Evolutionary conservation across 2,329 filamentous ascomycete species (phyloP).

Genomic region (Talaromyces sp.): DNA sequence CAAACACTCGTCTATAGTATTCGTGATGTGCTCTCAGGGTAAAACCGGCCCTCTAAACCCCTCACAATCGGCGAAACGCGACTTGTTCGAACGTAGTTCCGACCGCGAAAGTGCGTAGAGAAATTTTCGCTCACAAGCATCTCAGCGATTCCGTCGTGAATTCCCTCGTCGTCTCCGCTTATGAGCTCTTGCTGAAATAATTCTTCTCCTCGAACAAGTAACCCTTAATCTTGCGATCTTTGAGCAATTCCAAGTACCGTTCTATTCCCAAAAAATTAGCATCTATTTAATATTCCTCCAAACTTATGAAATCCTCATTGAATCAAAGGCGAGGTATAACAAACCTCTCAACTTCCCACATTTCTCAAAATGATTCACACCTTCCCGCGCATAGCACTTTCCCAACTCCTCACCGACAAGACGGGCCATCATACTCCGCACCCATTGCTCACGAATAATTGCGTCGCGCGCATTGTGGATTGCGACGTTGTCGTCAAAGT

Average conservation of each 20-base stretch:
- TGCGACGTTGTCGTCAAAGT: conserved; percentile 63
- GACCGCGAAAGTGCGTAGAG: background rate
- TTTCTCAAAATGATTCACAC: conserved; percentile 66
- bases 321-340: conserved; percentile 23
- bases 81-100: background rate
- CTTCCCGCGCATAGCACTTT: conserved; percentile 64
- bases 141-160: background rate
- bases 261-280: conserved; percentile 43
- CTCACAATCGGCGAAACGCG: background rate
- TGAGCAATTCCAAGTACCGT: conserved; percentile 62
- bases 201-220: conserved; percentile 65
- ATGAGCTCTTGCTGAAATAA: conserved; percentile 45
- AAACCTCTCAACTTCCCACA: conserved; percentile 63
- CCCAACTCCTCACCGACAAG: conserved; percentile 64
- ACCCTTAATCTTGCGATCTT: conserved; percentile 61
- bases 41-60: background rate
- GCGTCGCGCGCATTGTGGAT: conserved; percentile 64
- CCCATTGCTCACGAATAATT: conserved; percentile 66
- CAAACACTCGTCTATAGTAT: background rate
- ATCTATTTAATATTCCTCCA: no score
- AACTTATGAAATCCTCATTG: background rate
- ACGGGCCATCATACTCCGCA: conserved; percentile 66
- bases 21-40: background rate
- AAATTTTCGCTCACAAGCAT: background rate
- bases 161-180: background rate